These are phyloP conservation scores for Eucalyptus viminalis DNA, from an alignment of 345 rosid genomes.

Conservation along the genomic window DNA sequence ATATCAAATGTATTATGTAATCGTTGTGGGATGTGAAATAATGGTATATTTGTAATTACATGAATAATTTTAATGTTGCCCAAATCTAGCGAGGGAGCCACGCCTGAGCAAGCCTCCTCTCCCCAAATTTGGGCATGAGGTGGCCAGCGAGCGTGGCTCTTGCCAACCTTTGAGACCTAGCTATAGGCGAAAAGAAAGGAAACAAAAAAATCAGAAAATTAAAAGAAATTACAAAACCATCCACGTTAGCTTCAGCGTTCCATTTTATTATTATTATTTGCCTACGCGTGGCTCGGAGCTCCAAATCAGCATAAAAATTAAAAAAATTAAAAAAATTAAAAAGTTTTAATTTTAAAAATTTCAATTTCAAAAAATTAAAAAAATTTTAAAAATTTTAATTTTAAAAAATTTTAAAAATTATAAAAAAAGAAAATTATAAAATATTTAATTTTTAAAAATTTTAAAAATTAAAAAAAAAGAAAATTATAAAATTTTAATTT, in stretches of 20 bases:
- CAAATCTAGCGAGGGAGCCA: not conserved
- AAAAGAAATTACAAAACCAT: not conserved
- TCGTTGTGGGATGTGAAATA: not conserved
- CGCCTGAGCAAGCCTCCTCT: not conserved
- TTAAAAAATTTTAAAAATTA: too few species aligned
- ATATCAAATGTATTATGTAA: not conserved
- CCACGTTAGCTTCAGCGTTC: accelerated
- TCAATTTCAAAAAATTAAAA: too few species aligned
- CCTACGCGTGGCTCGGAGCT: too few species aligned
- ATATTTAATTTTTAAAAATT: too few species aligned
- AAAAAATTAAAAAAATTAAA: too few species aligned
- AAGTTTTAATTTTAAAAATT: too few species aligned
- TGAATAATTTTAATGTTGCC: not conserved
- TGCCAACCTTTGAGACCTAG: not conserved
- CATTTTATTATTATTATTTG: too few species aligned
- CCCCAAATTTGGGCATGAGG: not conserved
- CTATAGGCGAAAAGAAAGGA: accelerated
- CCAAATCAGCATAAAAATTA: too few species aligned
- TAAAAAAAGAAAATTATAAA: too few species aligned
- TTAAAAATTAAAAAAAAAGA: too few species aligned
- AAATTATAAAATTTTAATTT: too few species aligned
- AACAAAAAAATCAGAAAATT: not conserved
- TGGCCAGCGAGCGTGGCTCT: not conserved
- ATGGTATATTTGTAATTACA: not conserved
- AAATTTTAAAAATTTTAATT: too few species aligned